Conservation (phyloP, 345 rosid species). For the Brassica incana region DNA sequence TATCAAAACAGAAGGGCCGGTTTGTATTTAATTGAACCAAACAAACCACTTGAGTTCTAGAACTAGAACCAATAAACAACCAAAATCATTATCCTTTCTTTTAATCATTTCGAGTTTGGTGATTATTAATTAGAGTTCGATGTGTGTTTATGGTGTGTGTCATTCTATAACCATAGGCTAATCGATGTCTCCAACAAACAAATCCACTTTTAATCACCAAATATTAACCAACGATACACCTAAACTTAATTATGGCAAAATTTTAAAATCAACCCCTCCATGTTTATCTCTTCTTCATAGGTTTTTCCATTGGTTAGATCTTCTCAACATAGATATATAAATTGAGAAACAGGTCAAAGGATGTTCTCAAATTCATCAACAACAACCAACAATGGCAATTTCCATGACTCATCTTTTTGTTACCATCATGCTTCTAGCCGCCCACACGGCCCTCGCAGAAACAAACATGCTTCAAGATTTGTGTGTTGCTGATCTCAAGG, state of each 20-base stretch:
- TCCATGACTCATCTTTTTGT: conserved; percentile 24
- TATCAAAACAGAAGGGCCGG: not conserved
- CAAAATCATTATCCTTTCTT: not conserved
- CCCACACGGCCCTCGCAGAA: conserved; percentile 50
- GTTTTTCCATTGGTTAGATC: conserved; percentile 18
- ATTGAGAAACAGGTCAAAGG: conserved; percentile 20
- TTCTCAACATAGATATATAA: conserved; percentile 21
- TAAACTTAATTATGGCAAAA: conserved; percentile 31
- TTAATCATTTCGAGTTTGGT: conserved; percentile 23
- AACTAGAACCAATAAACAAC: conserved; percentile 9
- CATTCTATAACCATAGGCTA: conserved; percentile 18
- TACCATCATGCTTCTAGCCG: conserved; percentile 35
- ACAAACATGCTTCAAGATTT: conserved; percentile 76
- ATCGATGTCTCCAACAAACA: conserved; percentile 19
- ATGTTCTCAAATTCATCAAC: conserved; percentile 18
- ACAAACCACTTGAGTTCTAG: not conserved
- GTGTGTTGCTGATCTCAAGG: conserved; percentile 78
- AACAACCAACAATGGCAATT: conserved; percentile 32
- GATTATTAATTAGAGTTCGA: conserved; percentile 1
- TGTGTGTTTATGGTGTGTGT: not conserved
- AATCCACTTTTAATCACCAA: conserved; percentile 8
- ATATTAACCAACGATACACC: conserved; percentile 28
- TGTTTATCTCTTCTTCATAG: conserved; percentile 31
- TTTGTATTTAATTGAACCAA: not conserved
- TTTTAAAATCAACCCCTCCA: conserved; percentile 13